Base-by-base conservation (phyloP, 352 stramenopile species). In the Globisporangium emineosum region DNA sequence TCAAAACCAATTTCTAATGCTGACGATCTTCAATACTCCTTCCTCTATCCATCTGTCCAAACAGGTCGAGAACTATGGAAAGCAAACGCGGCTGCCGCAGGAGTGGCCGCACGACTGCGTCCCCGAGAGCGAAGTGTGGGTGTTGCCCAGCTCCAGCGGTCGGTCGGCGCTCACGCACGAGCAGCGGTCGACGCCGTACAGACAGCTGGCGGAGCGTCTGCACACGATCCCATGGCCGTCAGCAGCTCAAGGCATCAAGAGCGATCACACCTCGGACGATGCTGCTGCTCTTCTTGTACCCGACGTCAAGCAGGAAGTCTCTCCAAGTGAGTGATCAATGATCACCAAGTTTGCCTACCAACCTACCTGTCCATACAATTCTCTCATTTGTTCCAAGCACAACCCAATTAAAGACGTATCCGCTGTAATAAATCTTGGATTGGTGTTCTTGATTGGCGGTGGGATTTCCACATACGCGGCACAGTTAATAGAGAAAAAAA, bases 81-180 rank as follows among this genome's bases (percentile, higher is more conserved):
- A 64, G 10, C 84, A 93, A 72, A 73, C 64, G 6, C 71, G 58
- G 8, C 67, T 94, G 55, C 88, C 88, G n/a, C 43, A 66, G 10
- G 81, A 72, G 5, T 96, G 88, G 88, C 88, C 88, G 19, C 71
- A 65, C 2, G 77, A 89, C n/a, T 79, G 79, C 51, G 70, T 73
- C 0, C 35, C 58, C 9, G 75, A 87, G 37, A 87, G 79, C 49
- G 84, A 95, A 58, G 77, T 95, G 9, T 95, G 86, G 86, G 88
- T 95, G 3, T 64, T 95, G 12, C 86, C 88, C 1, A 94, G 85
- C 45, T 90, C 85, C 6, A 94, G 85, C n/a, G 88, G 88, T 9
- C 81, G 86, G 15, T 88, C 86, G 3, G 86, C 79, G 19, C 93
- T 95, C 81, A 91, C 88, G 27, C 87, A 86, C 27, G 70, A 71